A percentile compares a stretch with the other conserved stretches of the same genome.
These are phyloP conservation scores for Cladorrhinum samala DNA, from an alignment of 495 filamentous ascomycete genomes.

Conservation along the genomic window DNA sequence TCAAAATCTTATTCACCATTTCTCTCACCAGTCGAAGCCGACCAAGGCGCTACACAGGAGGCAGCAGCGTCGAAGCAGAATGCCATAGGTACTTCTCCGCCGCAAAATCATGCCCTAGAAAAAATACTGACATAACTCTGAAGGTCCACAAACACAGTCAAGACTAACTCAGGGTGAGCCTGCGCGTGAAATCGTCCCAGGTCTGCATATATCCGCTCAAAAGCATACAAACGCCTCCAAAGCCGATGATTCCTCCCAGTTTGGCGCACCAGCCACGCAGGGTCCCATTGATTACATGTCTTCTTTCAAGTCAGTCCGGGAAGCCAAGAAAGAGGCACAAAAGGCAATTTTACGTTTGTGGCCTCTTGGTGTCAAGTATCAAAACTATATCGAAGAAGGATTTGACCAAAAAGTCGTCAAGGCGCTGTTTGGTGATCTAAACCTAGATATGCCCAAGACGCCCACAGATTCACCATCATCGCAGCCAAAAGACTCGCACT, in stretches of 20 bases:
- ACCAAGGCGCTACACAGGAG: slow-evolving; percentile 19
- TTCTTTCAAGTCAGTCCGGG: slow-evolving; percentile 29
- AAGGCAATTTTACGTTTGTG: slow-evolving; percentile 60
- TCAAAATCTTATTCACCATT: slow-evolving; percentile 51
- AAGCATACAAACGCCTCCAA: neutral
- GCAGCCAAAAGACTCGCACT: neutral
- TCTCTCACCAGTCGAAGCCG: slow-evolving; percentile 40
- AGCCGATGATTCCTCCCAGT: neutral
- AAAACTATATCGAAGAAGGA: slow-evolving; percentile 65
- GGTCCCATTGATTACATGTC: neutral
- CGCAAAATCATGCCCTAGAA: too few species aligned
- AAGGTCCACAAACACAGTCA: neutral
- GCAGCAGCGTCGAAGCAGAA: neutral
- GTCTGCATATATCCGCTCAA: slow-evolving; percentile 1
- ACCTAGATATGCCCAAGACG: slow-evolving; percentile 43
- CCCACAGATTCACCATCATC: neutral
- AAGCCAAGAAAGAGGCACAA: slow-evolving; percentile 61
- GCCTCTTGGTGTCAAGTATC: slow-evolving; percentile 59
- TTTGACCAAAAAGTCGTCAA: slow-evolving; percentile 57
- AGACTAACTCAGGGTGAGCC: neutral
- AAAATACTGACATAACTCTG: too few species aligned
- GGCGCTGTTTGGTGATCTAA: slow-evolving; percentile 59
- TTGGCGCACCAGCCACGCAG: neutral
- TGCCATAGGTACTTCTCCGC: neutral
- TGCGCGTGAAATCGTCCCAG: neutral